Percentiles rank a stretch among this genome's conserved stretches.
Evolutionary conservation across 768 basidiomycete genomes (phyloP).

Genomic region (Russula earlei): DNA sequence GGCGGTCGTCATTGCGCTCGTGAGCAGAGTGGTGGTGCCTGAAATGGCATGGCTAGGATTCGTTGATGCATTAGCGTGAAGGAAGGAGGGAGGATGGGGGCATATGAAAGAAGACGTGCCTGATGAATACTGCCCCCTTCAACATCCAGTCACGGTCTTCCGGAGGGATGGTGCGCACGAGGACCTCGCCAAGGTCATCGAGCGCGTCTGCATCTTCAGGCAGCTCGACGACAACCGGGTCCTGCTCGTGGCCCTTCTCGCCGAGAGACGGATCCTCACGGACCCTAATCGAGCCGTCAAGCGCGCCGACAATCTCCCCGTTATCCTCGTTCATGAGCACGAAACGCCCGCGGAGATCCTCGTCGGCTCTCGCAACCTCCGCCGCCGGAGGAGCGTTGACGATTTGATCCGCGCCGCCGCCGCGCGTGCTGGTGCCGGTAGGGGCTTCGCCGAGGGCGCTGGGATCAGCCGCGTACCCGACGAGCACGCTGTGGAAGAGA

Average conservation of each 20-base stretch:
- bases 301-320: conserved; percentile 16
- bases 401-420: no score
- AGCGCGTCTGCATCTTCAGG: conserved; percentile 10
- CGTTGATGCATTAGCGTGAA: background rate
- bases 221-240: conserved; percentile 18
- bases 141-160: conserved; percentile 20
- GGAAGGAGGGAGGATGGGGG: background rate
- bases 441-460: background rate
- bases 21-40: conserved; percentile 15
- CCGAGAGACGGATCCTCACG: conserved; percentile 14
- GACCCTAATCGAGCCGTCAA: conserved; percentile 13
- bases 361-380: background rate
- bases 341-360: conserved; percentile 20
- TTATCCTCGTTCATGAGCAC: conserved; percentile 18
- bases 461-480: conserved; percentile 11
- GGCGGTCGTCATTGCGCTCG: conserved; percentile 15
- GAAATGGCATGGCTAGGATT: conserved; percentile 18
- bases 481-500: conserved; percentile 18
- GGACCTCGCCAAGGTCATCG: conserved; percentile 9
- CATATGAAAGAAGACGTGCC: background rate
- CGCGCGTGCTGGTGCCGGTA: no score
- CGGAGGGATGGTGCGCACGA: conserved; percentile 18
- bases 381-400: background rate
- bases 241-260: conserved; percentile 14
- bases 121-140: conserved; percentile 17